Percentiles rank a stretch among this genome's conserved stretches.
These are phyloP conservation scores for Monosporascus sp. DNA, from an alignment of 2,329 filamentous ascomycete genomes.

Conservation along the genomic window DNA sequence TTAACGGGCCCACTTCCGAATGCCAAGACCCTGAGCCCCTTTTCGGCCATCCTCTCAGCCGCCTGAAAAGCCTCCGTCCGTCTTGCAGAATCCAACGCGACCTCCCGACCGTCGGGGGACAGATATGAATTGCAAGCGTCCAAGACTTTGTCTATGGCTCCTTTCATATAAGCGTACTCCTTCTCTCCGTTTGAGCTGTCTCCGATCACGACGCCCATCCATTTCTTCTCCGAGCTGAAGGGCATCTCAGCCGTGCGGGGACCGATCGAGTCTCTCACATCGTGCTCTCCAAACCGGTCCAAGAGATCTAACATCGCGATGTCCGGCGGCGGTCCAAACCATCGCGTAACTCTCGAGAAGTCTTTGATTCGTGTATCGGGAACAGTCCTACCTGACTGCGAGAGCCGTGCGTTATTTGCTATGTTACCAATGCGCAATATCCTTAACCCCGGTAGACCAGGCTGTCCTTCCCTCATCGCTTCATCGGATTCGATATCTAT, in stretches of 20 bases:
- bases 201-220: conserved; percentile 94
- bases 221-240: conserved; percentile 96
- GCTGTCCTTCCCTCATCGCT: conserved; percentile 49
- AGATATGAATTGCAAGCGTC: conserved; percentile 87
- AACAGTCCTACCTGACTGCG: conserved; percentile 71
- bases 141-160: conserved; percentile 82
- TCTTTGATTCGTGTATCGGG: conserved; percentile 71
- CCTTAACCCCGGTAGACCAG: conserved; percentile 69
- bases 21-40: conserved; percentile 84
- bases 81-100: conserved; percentile 73
- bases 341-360: conserved; percentile 67
- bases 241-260: conserved; percentile 78
- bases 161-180: conserved; percentile 92
- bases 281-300: conserved; percentile 85
- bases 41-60: conserved; percentile 79
- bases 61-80: conserved; percentile 71
- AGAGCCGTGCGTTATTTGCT: conserved; percentile 86
- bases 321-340: conserved; percentile 95
- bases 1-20: conserved; percentile 80
- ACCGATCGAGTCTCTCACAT: conserved; percentile 83
- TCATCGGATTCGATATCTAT: conserved; percentile 51
- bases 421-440: conserved; percentile 92
- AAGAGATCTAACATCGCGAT: conserved; percentile 94
- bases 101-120: conserved; percentile 77
- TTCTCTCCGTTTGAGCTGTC: conserved; percentile 54